These are phyloP conservation scores for Vitis hybrid DNA, from an alignment of 177 flowering plant species.

Conservation along the genomic window DNA sequence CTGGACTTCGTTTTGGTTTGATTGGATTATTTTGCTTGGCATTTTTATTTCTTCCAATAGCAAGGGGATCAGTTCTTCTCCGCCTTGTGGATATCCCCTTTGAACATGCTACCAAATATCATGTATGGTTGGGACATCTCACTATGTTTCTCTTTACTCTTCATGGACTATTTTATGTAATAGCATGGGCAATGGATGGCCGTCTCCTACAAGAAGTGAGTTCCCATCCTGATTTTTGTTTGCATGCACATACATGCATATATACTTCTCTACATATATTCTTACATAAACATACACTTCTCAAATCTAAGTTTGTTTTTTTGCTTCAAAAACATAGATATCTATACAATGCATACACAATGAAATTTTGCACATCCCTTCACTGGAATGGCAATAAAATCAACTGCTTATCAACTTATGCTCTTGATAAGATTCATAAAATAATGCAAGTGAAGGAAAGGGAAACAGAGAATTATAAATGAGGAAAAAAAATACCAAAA, in stretches of 20 bases:
- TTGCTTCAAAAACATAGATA: no score
- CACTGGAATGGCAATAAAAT: no score
- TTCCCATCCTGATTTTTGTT: constrained; percentile 5
- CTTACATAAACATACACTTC: not conserved
- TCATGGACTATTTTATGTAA: constrained; percentile 67
- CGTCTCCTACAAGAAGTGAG: constrained; percentile 63
- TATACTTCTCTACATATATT: not conserved
- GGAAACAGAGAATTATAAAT: no score
- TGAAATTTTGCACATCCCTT: no score
- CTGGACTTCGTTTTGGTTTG: constrained; percentile 70
- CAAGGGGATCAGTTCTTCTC: constrained; percentile 90
- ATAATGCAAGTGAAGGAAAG: no score
- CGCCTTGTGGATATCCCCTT: constrained; percentile 85
- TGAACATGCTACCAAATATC: constrained; percentile 93
- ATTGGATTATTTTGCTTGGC: constrained; percentile 76
- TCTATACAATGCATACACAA: no score
- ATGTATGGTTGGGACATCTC: constrained; percentile 95
- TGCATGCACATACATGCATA: not conserved
- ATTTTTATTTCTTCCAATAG: constrained; percentile 78
- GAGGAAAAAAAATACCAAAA: no score
- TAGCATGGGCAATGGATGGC: constrained; percentile 70
- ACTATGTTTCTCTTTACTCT: constrained; percentile 84
- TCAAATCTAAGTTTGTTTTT: no score
- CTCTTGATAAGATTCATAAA: no score
- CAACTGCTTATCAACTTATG: no score